These are phyloP conservation scores for Cucumis hystrix DNA, from an alignment of 306 rosid species.

Conservation along the genomic window DNA sequence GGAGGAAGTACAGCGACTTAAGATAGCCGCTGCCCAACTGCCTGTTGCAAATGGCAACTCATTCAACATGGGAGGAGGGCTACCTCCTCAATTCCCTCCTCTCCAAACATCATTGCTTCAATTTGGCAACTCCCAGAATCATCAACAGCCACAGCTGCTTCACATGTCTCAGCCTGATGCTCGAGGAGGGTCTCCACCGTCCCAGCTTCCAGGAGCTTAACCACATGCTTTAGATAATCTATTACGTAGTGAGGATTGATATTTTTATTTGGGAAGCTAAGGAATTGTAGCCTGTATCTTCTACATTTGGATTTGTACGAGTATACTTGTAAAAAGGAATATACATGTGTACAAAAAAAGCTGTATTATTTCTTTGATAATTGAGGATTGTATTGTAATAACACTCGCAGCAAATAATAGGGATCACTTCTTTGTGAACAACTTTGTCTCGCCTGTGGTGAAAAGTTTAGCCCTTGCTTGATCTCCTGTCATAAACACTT, in stretches of 20 bases:
- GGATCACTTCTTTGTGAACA: background rate
- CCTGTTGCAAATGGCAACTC: constrained; percentile 38
- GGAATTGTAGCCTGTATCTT: background rate
- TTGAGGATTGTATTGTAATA: background rate
- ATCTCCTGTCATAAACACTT: background rate
- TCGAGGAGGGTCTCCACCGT: constrained; percentile 28
- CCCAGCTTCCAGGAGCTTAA: constrained; percentile 47
- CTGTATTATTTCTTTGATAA: background rate
- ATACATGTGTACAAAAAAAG: background rate
- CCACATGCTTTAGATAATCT: constrained; percentile 12
- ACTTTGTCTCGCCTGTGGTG: no score
- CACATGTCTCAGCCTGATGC: constrained; percentile 31
- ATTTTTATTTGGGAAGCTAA: background rate
- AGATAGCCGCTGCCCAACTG: constrained; percentile 38
- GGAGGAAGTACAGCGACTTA: constrained; percentile 85
- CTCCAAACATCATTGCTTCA: constrained; percentile 36
- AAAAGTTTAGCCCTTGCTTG: background rate
- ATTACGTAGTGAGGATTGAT: background rate
- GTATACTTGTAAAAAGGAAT: background rate
- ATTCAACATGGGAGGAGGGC: constrained; percentile 26
- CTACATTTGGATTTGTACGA: background rate
- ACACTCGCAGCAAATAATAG: background rate
- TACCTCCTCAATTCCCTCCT: constrained; percentile 46
- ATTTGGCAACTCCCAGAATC: constrained; percentile 25
- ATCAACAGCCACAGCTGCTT: constrained; percentile 40